Conservation (phyloP, 306 rosid genomes). For the Acacia acuminata region DNA sequence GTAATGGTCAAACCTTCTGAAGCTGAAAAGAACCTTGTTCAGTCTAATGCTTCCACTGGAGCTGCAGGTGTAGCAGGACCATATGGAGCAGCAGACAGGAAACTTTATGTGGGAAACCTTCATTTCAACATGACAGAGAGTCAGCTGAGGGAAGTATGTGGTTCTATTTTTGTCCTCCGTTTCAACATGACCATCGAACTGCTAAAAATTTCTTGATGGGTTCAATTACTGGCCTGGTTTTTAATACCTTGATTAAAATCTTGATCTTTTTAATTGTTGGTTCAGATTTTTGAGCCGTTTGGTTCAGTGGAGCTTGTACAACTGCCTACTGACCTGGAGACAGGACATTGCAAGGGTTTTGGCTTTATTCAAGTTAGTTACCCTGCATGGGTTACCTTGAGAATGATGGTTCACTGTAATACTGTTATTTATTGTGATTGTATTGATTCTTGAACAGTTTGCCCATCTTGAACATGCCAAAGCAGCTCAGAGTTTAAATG, state of each 20-base stretch:
- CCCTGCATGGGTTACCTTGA: conserved; percentile 19
- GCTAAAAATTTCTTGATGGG: neutral
- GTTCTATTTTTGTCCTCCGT: neutral
- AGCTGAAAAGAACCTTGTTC: conserved; percentile 98
- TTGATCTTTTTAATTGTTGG: conserved; percentile 12
- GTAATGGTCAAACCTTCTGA: conserved; percentile 99
- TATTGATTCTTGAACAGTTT: conserved; percentile 58
- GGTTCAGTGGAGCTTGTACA: conserved; percentile 96
- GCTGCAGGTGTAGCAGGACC: conserved; percentile 75
- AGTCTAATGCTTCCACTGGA: conserved; percentile 77
- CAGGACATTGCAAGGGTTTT: conserved; percentile 99
- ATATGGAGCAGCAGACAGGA: conserved; percentile 93
- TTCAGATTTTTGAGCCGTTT: conserved; percentile 96
- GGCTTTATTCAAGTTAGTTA: conserved; percentile 93
- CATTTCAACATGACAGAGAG: conserved; percentile 98
- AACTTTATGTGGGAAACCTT: conserved; percentile 93
- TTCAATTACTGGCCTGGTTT: neutral
- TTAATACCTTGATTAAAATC: conserved; percentile 2
- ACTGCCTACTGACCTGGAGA: conserved; percentile 90
- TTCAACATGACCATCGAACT: neutral
- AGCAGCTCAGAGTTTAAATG: conserved; percentile 97
- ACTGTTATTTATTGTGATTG: conserved; percentile 25
- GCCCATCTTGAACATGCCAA: conserved; percentile 95
- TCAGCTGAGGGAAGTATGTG: conserved; percentile 88
- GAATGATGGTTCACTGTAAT: conserved; percentile 8